A percentile compares a stretch with the other conserved stretches of the same genome.
Evolutionary conservation across 2,329 filamentous ascomycete genomes (phyloP).

Genomic region (Nigrospora sphaerica): DNA sequence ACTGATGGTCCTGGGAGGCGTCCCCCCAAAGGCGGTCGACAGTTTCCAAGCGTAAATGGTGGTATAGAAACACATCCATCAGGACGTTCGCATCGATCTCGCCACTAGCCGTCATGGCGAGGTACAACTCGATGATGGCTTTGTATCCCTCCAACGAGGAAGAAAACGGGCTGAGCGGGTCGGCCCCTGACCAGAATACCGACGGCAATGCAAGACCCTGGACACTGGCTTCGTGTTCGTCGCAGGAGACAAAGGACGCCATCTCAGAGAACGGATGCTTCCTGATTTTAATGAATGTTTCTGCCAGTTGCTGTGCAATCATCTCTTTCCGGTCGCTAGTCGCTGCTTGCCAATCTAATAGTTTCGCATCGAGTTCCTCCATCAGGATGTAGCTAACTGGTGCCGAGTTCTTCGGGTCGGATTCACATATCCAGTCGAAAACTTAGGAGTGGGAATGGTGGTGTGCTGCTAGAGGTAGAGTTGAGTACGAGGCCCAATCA

Average conservation of each 20-base stretch:
- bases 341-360: conserved; percentile 25
- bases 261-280: conserved; percentile 20
- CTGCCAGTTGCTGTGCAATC: conserved; percentile 21
- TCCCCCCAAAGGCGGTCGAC: conserved; percentile 11
- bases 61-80: conserved; percentile 13
- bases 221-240: conserved; percentile 3
- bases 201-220: conserved; percentile 11
- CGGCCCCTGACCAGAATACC: conserved; percentile 4
- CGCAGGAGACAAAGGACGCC: conserved; percentile 9
- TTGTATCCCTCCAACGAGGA: conserved; percentile 12
- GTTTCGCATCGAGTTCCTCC: conserved; percentile 28
- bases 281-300: conserved; percentile 23
- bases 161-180: conserved; percentile 13
- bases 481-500: conserved; percentile 8
- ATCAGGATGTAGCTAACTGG: conserved; percentile 33
- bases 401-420: conserved; percentile 20
- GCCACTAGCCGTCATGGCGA: conserved; percentile 15
- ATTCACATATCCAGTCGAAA: conserved; percentile 24
- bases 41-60: conserved; percentile 15
- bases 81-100: conserved; percentile 13
- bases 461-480: conserved; percentile 13
- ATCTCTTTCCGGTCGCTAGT: conserved; percentile 18
- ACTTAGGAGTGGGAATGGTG: conserved; percentile 24
- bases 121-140: conserved; percentile 10
- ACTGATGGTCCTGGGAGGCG: conserved; percentile 10